Evolutionary conservation across 345 rosid species (phyloP), one percentile per base, ranked within the genome.

Genomic region (Pistacia vera): DNA sequence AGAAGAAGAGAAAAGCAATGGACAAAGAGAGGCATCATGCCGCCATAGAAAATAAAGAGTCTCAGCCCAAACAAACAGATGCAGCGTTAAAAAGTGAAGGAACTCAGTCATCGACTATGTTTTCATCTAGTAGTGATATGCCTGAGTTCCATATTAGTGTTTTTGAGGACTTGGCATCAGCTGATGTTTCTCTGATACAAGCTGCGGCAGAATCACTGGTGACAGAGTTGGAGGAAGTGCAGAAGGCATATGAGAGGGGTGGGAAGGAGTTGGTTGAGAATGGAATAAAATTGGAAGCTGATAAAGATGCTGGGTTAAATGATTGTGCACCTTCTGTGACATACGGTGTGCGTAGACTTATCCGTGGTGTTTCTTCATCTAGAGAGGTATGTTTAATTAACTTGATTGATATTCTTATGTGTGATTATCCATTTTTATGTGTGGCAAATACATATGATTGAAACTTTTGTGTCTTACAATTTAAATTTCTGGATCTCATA

Each of bases 291-390:
- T 80, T 94, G 76, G 97, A 92, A 81, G 98, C 99, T 18, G 89
- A 90, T 68, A 96, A 89, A 76, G 91, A 96, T 82, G 98, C 91
- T 63, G 99, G 99, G 16, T 85, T 96, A 83, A 85, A 87, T 79
- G 78, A 87, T 58, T 92, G 97, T 81, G 99, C 97, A 0, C 97
- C 98, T 2, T 90, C 95, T 59, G 63, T 96, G 55, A 86, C 97
- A 81, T 94, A 96, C 73, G 95, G 98, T 60, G 70, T 94, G 8
- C 90, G 97, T 8, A 91, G 99, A 82, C 94, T 96, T 41, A 85
- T 96, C 58, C 97, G 95, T 3, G 99, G 99, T 14, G 93, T 88
- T 83, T 96, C 98, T 63, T 96, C 99, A 1, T 91, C 99, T 4
- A 89, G 98, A 82, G 97, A 94, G 97, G 99, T 94, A 83, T 54